These are phyloP conservation scores for Fusarium nygamai DNA, from an alignment of 2,329 filamentous ascomycete genomes.

Conservation along the genomic window DNA sequence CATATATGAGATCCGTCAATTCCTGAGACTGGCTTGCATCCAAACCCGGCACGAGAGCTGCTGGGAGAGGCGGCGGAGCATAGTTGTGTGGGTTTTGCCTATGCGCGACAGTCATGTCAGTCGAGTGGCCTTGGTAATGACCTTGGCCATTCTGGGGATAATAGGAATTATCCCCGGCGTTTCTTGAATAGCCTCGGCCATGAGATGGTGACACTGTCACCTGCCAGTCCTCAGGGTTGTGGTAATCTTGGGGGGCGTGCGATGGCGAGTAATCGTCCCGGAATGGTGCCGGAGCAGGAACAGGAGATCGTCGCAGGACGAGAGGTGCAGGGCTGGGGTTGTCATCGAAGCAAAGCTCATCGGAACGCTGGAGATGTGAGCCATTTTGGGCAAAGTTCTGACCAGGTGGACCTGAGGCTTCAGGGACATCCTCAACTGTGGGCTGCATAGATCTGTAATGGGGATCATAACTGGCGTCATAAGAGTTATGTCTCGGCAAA, in stretches of 20 bases:
- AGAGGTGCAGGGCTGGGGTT: slow-evolving; percentile 57
- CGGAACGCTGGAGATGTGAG: slow-evolving; percentile 41
- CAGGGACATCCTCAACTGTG: slow-evolving; percentile 72
- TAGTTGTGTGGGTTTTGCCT: slow-evolving; percentile 50
- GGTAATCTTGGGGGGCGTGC: slow-evolving; percentile 29
- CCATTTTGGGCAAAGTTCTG: slow-evolving; percentile 42
- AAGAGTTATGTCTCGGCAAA: slow-evolving; percentile 59
- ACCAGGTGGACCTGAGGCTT: slow-evolving; percentile 52
- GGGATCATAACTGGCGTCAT: slow-evolving; percentile 58
- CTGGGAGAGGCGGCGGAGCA: slow-evolving; percentile 60
- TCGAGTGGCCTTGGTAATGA: slow-evolving; percentile 46
- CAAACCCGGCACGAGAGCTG: slow-evolving; percentile 69
- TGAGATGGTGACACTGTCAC: slow-evolving; percentile 47
- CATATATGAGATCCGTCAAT: slow-evolving; percentile 66
- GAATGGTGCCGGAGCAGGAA: slow-evolving; percentile 34
- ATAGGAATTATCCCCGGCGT: slow-evolving; percentile 45
- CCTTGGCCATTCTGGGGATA: slow-evolving; percentile 45
- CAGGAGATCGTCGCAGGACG: slow-evolving; percentile 51
- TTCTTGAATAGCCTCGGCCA: slow-evolving; percentile 50
- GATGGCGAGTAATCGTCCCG: slow-evolving; percentile 41
- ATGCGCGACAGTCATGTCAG: slow-evolving; percentile 51
- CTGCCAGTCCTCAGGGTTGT: slow-evolving; percentile 40
- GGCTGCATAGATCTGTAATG: slow-evolving; percentile 66
- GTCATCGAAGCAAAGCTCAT: slow-evolving; percentile 54
- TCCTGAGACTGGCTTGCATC: slow-evolving; percentile 66